A percentile compares a stretch with the other conserved stretches of the same genome.
phyloP scores from a whole-genome alignment of 352 stramenopile species.

The Globisporangium uncinulatum region DNA sequence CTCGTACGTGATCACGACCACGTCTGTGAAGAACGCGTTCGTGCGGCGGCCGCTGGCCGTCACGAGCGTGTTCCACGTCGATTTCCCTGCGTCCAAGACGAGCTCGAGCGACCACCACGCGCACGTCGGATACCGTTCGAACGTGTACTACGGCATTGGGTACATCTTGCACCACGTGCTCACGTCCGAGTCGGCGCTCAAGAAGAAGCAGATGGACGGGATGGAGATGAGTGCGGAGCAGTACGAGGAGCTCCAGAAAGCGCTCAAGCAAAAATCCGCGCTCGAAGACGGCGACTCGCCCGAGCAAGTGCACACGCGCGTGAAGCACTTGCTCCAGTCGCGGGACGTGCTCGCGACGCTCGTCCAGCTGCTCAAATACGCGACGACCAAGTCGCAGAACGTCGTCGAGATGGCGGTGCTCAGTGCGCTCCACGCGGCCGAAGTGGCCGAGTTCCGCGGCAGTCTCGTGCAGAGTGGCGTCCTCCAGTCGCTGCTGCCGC shows the following conservation, averaged over 20 bases:
- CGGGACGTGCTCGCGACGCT: conserved; percentile 67
- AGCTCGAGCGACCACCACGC: conserved; percentile 21
- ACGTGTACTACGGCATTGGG: conserved; percentile 91
- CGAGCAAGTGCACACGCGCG: conserved; percentile 60
- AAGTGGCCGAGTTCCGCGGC: conserved; percentile 56
- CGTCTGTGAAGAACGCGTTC: conserved; percentile 72
- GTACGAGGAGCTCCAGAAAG: conserved; percentile 96
- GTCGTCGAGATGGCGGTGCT: conserved; percentile 70
- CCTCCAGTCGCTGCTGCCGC: conserved; percentile 65
- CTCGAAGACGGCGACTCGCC: conserved; percentile 88
- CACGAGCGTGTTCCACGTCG: conserved; percentile 62
- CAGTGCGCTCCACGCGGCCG: conserved; percentile 62
- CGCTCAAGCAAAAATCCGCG: conserved; percentile 92
- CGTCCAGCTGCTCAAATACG: conserved; percentile 73
- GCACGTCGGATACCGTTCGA: conserved; percentile 63
- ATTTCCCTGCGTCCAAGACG: conserved; percentile 36
- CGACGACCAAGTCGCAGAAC: conserved; percentile 67
- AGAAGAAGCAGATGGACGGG: conserved; percentile 94
- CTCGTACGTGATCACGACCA: conserved; percentile 84
- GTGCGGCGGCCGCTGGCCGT: conserved; percentile 49
- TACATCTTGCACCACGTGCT: conserved; percentile 93
- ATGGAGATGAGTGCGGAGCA: conserved; percentile 97
- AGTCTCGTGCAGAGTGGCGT: conserved; percentile 77
- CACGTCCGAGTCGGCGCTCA: conserved; percentile 91
- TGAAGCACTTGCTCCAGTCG: conserved; percentile 43